A percentile compares a stretch with the other conserved stretches of the same genome.
These are phyloP conservation scores for Amylocystis lapponica DNA, from an alignment of 768 basidiomycete genomes.

Conservation along the genomic window DNA sequence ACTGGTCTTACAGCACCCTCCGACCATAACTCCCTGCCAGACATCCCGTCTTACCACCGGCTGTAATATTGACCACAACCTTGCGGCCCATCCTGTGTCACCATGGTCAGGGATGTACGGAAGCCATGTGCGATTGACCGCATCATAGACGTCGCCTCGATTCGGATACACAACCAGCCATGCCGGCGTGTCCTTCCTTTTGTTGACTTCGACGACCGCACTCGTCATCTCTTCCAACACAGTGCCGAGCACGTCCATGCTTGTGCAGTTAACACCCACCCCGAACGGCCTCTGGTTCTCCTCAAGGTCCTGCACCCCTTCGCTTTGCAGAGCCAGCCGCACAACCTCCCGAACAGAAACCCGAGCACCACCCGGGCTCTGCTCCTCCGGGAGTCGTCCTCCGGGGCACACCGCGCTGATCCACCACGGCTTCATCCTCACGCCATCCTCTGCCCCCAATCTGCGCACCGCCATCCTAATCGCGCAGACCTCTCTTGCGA, in stretches of 20 bases:
- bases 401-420: slow-evolving; percentile 58
- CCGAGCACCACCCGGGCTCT: slow-evolving; percentile 17
- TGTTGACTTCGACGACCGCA: slow-evolving; percentile 5
- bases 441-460: slow-evolving; percentile 19
- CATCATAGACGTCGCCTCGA: slow-evolving; percentile 53
- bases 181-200: slow-evolving; percentile 25
- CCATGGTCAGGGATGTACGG: slow-evolving; percentile 6
- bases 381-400: slow-evolving; percentile 40
- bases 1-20: slow-evolving; percentile 65
- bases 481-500: slow-evolving; percentile 57
- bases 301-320: slow-evolving; percentile 5
- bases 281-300: slow-evolving; percentile 38
- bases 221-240: slow-evolving; percentile 4
- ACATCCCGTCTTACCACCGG: slow-evolving; percentile 13
- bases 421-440: slow-evolving; percentile 63
- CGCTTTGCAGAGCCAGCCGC: slow-evolving; percentile 29
- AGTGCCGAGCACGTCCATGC: slow-evolving; percentile 21
- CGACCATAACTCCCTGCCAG: slow-evolving; percentile 53
- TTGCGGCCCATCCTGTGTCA: slow-evolving; percentile 31
- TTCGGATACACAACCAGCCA: slow-evolving; percentile 73
- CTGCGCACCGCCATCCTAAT: slow-evolving; percentile 54
- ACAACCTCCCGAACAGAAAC: slow-evolving; percentile 38
- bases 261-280: slow-evolving; percentile 75
- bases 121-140: slow-evolving; percentile 36
- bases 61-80: slow-evolving; percentile 22